Evolutionary conservation across 257 asterid species (phyloP).

Genomic region (Asclepias syriaca): DNA sequence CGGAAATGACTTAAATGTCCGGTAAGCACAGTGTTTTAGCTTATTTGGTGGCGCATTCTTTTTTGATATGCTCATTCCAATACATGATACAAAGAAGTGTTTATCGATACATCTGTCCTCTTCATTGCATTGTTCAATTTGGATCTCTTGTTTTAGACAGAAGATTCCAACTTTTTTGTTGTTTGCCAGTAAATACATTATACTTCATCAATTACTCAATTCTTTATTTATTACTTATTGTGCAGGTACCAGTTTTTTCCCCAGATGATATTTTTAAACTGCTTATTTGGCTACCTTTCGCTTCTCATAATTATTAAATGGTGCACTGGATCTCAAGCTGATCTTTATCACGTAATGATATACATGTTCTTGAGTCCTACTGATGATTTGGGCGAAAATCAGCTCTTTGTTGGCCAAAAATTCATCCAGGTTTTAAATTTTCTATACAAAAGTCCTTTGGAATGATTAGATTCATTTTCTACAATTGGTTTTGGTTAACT

Average conservation of each 20-base stretch:
- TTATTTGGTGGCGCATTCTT: neutral
- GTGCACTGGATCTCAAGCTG: conserved; percentile 68
- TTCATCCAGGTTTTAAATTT: conserved; percentile 45
- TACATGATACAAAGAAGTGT: neutral
- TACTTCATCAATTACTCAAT: neutral
- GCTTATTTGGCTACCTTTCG: conserved; percentile 59
- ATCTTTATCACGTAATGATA: conserved; percentile 64
- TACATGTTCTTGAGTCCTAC: conserved; percentile 66
- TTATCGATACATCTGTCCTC: neutral
- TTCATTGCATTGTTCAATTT: conserved; percentile 3
- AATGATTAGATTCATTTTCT: conserved; percentile 4
- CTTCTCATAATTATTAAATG: conserved; percentile 56
- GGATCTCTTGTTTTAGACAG: neutral
- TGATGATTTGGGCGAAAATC: conserved; percentile 56
- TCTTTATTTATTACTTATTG: neutral
- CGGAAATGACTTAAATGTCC: conserved; percentile 33
- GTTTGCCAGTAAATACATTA: neutral
- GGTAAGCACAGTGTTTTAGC: conserved; percentile 30
- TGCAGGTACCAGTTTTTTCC: conserved; percentile 63
- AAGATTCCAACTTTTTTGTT: neutral
- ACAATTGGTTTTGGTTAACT: conserved; percentile 2
- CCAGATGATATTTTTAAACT: conserved; percentile 56
- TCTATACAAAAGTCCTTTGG: neutral
- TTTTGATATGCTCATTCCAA: neutral
- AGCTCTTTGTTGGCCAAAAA: conserved; percentile 52